Evolutionary conservation across 208 protist genomes (phyloP), one percentile per base, ranked within the genome.

Genomic region (Blastocrithidia nonstop): DNA sequence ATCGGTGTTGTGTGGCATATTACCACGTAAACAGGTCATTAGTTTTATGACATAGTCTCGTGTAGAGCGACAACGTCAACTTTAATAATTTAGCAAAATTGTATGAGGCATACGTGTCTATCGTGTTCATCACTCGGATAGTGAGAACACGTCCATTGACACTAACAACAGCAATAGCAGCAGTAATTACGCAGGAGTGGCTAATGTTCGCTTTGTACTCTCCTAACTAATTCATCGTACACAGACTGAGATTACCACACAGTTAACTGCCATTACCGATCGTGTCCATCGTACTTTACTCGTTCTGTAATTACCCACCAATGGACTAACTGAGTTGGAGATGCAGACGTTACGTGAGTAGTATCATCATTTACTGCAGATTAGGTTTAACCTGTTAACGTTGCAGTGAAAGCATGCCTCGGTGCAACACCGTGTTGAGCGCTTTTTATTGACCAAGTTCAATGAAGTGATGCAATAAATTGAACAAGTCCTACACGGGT

Each of bases 61-160:
- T 1, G 60, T 71, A 22, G 79, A 92, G 49, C 78, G 79, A 41
- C 49, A 62, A 28, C 53, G 78, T 4, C 79, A 91, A 63, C 50
- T 94, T 44, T 66, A 86, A 40, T 79, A 94, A 56, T 57, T 94
- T 11, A 67, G 73, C 3, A 68, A 78, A 31, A 88, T 94, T 27
- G 67, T 90, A 19, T 94, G 86, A 78, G 86, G 86, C 7, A 77
- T 94, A 23, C 78, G 86, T 0, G 40, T 91, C 17, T 91, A 84
- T 47, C n/a, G n/a, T n/a, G n/a, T n/a, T n/a, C n/a, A n/a, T n/a
- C n/a, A n/a, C n/a, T n/a, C n/a, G n/a, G n/a, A n/a, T n/a, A n/a
- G n/a, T n/a, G n/a, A n/a, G n/a, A n/a, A n/a, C n/a, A n/a, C n/a
- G n/a, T n/a, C n/a, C n/a, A n/a, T n/a, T n/a, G n/a, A n/a, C n/a